Evolutionary conservation across 2,329 filamentous ascomycete genomes (phyloP).

Genomic region (Pseudocercospora macadamiae): DNA sequence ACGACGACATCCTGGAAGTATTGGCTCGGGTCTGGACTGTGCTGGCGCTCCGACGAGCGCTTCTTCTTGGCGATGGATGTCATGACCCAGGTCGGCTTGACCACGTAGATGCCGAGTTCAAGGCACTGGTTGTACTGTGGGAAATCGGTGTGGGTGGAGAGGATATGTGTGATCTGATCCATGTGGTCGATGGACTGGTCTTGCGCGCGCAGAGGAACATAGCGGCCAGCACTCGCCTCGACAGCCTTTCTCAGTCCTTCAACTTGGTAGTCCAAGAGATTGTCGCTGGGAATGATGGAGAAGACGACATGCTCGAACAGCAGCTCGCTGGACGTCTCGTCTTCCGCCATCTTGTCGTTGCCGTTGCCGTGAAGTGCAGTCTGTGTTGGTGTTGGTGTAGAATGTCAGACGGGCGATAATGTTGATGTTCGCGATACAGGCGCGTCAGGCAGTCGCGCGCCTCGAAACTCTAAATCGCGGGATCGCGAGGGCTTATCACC

Average conservation of each 20-base stretch:
- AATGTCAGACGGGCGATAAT: too few species aligned
- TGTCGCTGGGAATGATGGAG: conserved; percentile 47
- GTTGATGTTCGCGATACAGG: not conserved
- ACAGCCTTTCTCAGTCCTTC: conserved; percentile 43
- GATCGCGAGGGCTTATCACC: not conserved
- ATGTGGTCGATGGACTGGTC: conserved; percentile 44
- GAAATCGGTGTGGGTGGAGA: conserved; percentile 84
- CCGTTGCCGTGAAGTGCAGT: not conserved
- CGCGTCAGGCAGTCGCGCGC: conserved; percentile 10
- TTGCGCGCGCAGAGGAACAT: conserved; percentile 44
- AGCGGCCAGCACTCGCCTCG: conserved; percentile 53
- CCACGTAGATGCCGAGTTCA: conserved; percentile 78
- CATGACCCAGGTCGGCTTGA: conserved; percentile 80
- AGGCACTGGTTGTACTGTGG: conserved; percentile 77
- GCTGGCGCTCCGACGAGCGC: conserved; percentile 76
- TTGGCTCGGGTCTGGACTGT: conserved; percentile 85
- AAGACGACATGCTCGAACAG: conserved; percentile 47
- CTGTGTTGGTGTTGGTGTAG: not conserved
- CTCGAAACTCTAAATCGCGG: not conserved
- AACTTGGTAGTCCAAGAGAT: conserved; percentile 43
- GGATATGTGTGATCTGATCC: conserved; percentile 62
- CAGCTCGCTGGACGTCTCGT: conserved; percentile 18
- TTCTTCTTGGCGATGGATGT: conserved; percentile 70
- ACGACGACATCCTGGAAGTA: conserved; percentile 86
- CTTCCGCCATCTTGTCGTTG: conserved; percentile 11